Evolutionary conservation across 2,329 filamentous ascomycete species (phyloP).

Genomic region (Stachybotrys chlorohalonatus): DNA sequence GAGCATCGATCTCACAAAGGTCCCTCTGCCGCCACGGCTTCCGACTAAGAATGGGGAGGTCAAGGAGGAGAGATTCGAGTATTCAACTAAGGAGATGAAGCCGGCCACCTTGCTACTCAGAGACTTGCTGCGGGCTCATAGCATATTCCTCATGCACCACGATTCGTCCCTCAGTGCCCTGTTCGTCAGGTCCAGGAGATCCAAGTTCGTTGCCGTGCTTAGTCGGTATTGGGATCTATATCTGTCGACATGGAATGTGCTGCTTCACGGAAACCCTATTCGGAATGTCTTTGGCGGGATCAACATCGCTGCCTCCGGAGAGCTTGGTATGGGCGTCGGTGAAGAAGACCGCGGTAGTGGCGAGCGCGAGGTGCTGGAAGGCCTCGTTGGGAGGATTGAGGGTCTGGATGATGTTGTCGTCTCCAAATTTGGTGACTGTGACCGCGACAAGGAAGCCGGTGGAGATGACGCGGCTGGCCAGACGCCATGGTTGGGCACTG

Average conservation of each 20-base stretch:
- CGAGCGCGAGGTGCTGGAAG: conserved; percentile 86
- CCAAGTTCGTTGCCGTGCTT: conserved; percentile 63
- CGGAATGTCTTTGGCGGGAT: conserved; percentile 72
- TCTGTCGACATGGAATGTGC: conserved; percentile 72
- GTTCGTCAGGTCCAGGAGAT: conserved; percentile 52
- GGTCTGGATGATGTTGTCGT: conserved; percentile 85
- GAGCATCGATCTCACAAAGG: conserved; percentile 66
- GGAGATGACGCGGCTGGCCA: conserved; percentile 3
- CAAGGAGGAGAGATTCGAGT: conserved; percentile 51
- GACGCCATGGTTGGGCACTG: conserved; percentile 63
- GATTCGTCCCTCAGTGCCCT: conserved; percentile 63
- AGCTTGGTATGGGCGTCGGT: conserved; percentile 87
- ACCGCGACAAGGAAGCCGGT: conserved; percentile 16
- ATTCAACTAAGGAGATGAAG: conserved; percentile 84
- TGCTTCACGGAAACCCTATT: conserved; percentile 82
- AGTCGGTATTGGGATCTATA: conserved; percentile 73
- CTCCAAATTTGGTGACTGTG: conserved; percentile 64
- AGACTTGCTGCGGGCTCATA: conserved; percentile 76
- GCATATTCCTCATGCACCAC: conserved; percentile 82
- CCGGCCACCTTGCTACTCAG: conserved; percentile 68
- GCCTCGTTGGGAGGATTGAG: conserved; percentile 69
- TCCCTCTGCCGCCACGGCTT: conserved; percentile 50
- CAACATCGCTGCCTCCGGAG: conserved; percentile 81
- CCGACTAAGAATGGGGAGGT: conserved; percentile 30
- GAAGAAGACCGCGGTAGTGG: conserved; percentile 93